Percentiles rank a stretch among this genome's conserved stretches.
These are phyloP conservation scores for Pyricularia pennisetigena DNA, from an alignment of 2,329 filamentous ascomycete species.

Conservation along the genomic window DNA sequence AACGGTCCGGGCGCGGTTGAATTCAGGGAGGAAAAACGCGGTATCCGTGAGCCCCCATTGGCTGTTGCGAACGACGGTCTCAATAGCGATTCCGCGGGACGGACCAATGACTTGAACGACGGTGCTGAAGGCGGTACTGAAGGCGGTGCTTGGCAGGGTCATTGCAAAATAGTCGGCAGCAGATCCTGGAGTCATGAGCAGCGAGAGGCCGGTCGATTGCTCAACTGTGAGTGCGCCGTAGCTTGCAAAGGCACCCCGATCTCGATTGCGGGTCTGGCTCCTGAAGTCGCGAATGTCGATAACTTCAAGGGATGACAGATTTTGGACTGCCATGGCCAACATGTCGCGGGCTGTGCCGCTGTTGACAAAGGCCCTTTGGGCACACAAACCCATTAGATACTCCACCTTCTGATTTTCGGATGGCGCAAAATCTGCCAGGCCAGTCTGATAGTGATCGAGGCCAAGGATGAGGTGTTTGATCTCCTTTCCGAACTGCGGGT, in stretches of 20 bases:
- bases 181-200: conserved; percentile 6
- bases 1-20: conserved; percentile 22
- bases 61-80: conserved; percentile 31
- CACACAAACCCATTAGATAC: conserved; percentile 1
- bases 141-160: conserved; percentile 11
- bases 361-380: conserved; percentile 22
- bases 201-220: conserved; percentile 20
- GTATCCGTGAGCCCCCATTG: conserved; percentile 22
- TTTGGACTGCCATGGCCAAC: conserved; percentile 44
- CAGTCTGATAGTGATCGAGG: conserved; percentile 20
- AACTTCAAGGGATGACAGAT: conserved; percentile 42
- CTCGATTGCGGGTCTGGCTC: conserved; percentile 36
- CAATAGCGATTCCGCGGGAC: conserved; percentile 30
- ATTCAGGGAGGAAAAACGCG: conserved; percentile 36
- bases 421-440: neutral
- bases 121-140: conserved; percentile 27
- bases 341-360: conserved; percentile 40
- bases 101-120: conserved; percentile 28
- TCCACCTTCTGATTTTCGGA: neutral
- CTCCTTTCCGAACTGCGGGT: conserved; percentile 27
- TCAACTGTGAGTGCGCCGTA: conserved; percentile 37
- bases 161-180: neutral
- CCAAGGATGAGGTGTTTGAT: conserved; percentile 40
- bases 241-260: conserved; percentile 39
- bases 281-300: conserved; percentile 52